Evolutionary conservation across 169 alveolate genomes (phyloP), one percentile per base, ranked within the genome.

Genomic region (Miamiensis avidus): DNA sequence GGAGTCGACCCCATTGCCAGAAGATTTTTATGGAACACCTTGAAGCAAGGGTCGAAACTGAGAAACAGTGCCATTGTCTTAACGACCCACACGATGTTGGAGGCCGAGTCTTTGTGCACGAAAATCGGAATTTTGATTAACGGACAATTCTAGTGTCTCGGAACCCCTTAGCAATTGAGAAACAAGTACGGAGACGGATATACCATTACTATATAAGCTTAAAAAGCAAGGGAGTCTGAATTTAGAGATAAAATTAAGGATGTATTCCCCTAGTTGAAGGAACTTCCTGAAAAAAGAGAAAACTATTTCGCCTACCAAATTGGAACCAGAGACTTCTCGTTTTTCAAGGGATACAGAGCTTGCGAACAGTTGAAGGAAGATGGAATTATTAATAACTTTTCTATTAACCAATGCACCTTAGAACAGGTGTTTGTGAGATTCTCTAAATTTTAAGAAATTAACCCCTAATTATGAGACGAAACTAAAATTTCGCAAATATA

Each of bases 1-100:
- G 99, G 98, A 69, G 94, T 97, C 92, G 99, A 97, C 75, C 94
- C 95, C n/a, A 91, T 93, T 1, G 95, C 98, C 0, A 92, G 97
- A 83, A 93, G 98, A 83, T 83, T 90, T 31, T 87, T 96, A 29
- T 97, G 97, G 97, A 95, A 96, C 78, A 87, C 96, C 87, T 90
- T 97, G 72, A 94, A 95, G 78, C 85, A 84, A 26, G 84, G 79
- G 28, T 64, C 81, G 0, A 87, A 88, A 30, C 69, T 89, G 28
- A 82, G 84, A 74, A 78, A 82, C 27, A 78, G 93, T 30, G 91
- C 91, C 85, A 92, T 93, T 65, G 85, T 91, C 29, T 82, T 94
- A 86, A 94, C 97, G 1, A 94, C 97, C 29, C 97, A 94, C 84
- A 92, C 92, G 64, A 93, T 93, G 95, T 96, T 92, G 87, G 97